A percentile compares a stretch with the other conserved stretches of the same genome.
These are phyloP conservation scores for Teratosphaeria nubilosa DNA, from an alignment of 2,329 filamentous ascomycete genomes.

Conservation along the genomic window DNA sequence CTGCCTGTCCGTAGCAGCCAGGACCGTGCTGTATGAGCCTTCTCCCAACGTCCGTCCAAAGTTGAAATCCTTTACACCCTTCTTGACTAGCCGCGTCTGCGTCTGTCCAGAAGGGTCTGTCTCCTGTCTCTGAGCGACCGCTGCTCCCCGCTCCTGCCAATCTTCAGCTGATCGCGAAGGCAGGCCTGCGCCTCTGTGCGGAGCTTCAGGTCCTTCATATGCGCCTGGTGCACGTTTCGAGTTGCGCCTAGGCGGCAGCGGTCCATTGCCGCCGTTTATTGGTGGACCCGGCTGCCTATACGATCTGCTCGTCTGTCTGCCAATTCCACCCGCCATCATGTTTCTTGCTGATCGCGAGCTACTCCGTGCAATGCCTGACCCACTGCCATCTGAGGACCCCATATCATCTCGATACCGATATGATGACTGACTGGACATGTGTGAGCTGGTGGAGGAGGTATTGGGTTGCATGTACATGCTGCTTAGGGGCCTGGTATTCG, in stretches of 20 bases:
- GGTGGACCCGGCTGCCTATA: conserved; percentile 48
- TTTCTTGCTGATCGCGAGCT: conserved; percentile 53
- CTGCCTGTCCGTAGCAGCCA: conserved; percentile 84
- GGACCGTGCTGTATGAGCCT: conserved; percentile 94
- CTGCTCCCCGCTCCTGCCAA: conserved; percentile 93
- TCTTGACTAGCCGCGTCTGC: conserved; percentile 77
- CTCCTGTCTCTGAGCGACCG: conserved; percentile 70
- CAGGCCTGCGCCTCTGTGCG: conserved; percentile 31
- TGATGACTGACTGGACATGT: conserved; percentile 27
- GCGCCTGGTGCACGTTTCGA: conserved; percentile 49
- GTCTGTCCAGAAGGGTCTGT: conserved; percentile 69
- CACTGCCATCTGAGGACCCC: conserved; percentile 18
- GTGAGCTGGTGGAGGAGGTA: conserved; percentile 36
- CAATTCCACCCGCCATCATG: conserved; percentile 49
- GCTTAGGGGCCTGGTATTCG: conserved; percentile 30
- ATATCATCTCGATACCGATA: conserved; percentile 40
- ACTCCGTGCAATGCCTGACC: conserved; percentile 47
- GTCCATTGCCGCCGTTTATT: conserved; percentile 47
- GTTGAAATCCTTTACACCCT: conserved; percentile 91
- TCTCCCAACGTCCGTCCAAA: conserved; percentile 88
- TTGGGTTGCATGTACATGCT: conserved; percentile 41
- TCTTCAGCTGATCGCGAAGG: conserved; percentile 60
- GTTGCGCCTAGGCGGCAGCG: conserved; percentile 63
- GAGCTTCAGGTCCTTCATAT: conserved; percentile 14
- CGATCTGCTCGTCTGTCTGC: conserved; percentile 58